Base-by-base conservation (phyloP, 2,329 filamentous ascomycete genomes). In the Xylariaceae sp. region DNA sequence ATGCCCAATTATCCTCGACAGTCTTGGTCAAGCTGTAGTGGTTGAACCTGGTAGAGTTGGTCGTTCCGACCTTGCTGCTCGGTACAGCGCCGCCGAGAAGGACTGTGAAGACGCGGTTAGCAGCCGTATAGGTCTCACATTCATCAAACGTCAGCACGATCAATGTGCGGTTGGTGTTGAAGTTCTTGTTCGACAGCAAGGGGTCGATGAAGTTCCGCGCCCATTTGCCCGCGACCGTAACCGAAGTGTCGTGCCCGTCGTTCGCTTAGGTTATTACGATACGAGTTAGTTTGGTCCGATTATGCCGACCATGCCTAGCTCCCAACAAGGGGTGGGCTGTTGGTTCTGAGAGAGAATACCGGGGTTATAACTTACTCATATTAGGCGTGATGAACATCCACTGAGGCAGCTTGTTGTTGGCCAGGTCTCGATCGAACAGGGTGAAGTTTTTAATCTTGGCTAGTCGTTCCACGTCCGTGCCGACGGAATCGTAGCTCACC, bases 331-430 rank as follows among this genome's bases (percentile, higher is more conserved):
- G n/a, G n/a, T n/a, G n/a, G n/a, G n/a, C n/a, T n/a, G n/a, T n/a
- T n/a, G n/a, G n/a, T n/a, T n/a, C n/a, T n/a, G n/a, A n/a, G n/a
- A n/a, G n/a, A n/a, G n/a, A n/a, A n/a, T n/a, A n/a, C n/a, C n/a
- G n/a, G n/a, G n/a, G n/a, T n/a, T n/a, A n/a, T n/a, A n/a, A n/a
- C 46, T 32, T 23, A 49, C 46, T 70, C 66, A 69, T 70, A 54
- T 70, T 70, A 11, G 67, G 67, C 4, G 67, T 70, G 39, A 70
- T 63, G 47, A 69, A 70, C 41, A 59, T 54, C 56, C 56, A 59
- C 34, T 59, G 56, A 9, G 56, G 56, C 18, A 59, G 48, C 8
- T 40, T 50, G 31, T 53, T 39, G 26, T 38, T 45, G 3, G 39
- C 50, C 9, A 59, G 47, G 24, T 59, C 55, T 5, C 46, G 42